Base-by-base conservation (phyloP, 2,329 filamentous ascomycete species). In the Fusarium luffae region DNA sequence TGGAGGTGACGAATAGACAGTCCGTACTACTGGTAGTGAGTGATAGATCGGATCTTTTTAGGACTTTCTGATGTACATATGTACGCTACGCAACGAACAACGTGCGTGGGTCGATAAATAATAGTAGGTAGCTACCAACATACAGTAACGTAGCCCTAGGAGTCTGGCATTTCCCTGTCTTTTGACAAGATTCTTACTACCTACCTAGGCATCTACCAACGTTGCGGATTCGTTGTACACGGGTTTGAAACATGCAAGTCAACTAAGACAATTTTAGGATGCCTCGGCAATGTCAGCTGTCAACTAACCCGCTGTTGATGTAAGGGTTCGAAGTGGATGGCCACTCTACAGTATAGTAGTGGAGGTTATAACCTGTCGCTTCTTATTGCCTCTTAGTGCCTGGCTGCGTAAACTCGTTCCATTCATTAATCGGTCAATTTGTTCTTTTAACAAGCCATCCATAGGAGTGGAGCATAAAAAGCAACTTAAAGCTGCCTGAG, bases 201-300 rank as follows among this genome's bases (percentile, higher is more conserved):
- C 4, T 49, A 44, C 28, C 28, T 30, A 34, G 32, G 32, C 32
- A 34, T 47, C 27, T n/a, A 25, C 23, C 23, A 27, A 43, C 37
- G 19, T 40, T 46, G 30, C 37, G 25, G 21, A 14, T 18, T 19
- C 18, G 23, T 12, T 13, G 34, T 50, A n/a, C 40, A 40, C 44
- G 23, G 23, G 16, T 40, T n/a, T n/a, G 37, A 37, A 51, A 40
- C 18, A 40, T 54, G 44, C 27, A 54, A 59, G 44, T 30, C 55
- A 62, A 28, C 70, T 69, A 73, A 43, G 46, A 50, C 59, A 59
- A 32, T 58, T 61, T 27, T 30, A 61, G 67, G 14, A 72, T 72
- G 67, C 70, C 69, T 66, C 70, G 69, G 67, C 65, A 63, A 37
- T 21, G 23, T 44, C 19, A 49, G 12, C 27, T 46, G 30, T 62